Evolutionary conservation across 768 basidiomycete species (phyloP), one percentile per base, ranked within the genome.

Genomic region (Pisolithus microcarpus): DNA sequence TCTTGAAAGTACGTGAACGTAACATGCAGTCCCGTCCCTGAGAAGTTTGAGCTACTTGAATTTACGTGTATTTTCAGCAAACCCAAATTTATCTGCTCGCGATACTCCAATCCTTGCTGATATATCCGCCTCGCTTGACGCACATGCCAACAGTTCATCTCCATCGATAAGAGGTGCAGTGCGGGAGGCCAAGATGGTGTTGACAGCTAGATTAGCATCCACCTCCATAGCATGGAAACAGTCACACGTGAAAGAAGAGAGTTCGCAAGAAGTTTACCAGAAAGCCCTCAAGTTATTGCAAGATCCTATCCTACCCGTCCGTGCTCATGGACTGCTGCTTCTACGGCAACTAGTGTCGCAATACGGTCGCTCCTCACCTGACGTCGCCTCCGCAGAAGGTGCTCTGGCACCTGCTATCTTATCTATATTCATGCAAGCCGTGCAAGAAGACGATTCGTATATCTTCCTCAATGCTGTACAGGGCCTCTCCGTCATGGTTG

Each of bases 361-460:
- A 58, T 55, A 53, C 61, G 59, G 55, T 49, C 57, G 34, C 31
- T 23, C 46, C 6, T 24, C 23, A 18, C 50, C 58, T 5, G 15
- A 31, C 26, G 6, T 50, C 7, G 51, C 46, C 31, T 54, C 58
- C n/a, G 61, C 72, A 11, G 81, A 87, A 57, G 68, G 73, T 3
- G 85, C 87, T 0, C 72, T 97, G 23, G 67, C 84, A 15, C 91
- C 92, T 6, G 87, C 85, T 0, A 89, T 97, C 56, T 69, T 93
- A 43, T 86, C 87, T 26, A 85, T 96, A 49, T 95, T 97, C 64
- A 66, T 94, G 55, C 82, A 89, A 61, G 78, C 84, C 0, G 68
- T 94, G 5, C 86, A 91, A 61, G 92, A 96, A 54, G 87, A 93
- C 37, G 95, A 98, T 61, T 91, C 90, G n/a, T 97, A 92, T 65